Base-by-base conservation (phyloP, 176 grass and related monocot genomes). In the Triticum turgidum region DNA sequence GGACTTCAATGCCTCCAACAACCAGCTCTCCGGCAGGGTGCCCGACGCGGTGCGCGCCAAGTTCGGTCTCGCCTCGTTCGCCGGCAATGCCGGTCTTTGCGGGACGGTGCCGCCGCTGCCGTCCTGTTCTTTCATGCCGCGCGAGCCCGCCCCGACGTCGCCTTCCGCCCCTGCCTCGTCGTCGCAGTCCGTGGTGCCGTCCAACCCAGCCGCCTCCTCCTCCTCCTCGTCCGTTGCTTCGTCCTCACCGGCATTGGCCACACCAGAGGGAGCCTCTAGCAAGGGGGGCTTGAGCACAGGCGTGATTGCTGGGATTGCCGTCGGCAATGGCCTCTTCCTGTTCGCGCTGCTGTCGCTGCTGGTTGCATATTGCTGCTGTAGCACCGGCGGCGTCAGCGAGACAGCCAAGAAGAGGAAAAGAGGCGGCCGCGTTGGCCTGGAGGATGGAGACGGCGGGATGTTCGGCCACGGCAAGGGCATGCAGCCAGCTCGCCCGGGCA, bases 1-100 rank as follows among this genome's bases (percentile, higher is more conserved):
- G 2, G 92, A 97, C 12, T 94, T 97, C 78, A 92, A 94, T 64
- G 80, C 77, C 32, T 97, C 94, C 44, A 92, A 95, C 62, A 95
- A 98, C 78, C 89, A 98, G 83, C 91, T 98, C 13, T 90, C 93
- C 2, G 87, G 95, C 0, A 74, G 89, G 83, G 87, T 98, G 33
- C 88, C 92, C 7, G 92, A 92, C 42, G 75, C 82, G 29, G 69
- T 93, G 91, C 85, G 83, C 11, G 58, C 82, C 44, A 91, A 67
- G 78, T 96, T 96, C 14, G 91, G 91, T 2, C n/a, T 80, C 38
- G 69, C 69, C 29, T 73, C 91, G 9, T 96, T 92, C 83, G 64
- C 74, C 3, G 95, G 90, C 5, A 94, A 94, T 20, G 84, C 82
- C 0, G 90, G 88, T 4, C 95, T 92, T 5, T 92, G 90, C 12